Conservation (phyloP, 148 eudicot genomes). For the Chenopodium formosanum region DNA sequence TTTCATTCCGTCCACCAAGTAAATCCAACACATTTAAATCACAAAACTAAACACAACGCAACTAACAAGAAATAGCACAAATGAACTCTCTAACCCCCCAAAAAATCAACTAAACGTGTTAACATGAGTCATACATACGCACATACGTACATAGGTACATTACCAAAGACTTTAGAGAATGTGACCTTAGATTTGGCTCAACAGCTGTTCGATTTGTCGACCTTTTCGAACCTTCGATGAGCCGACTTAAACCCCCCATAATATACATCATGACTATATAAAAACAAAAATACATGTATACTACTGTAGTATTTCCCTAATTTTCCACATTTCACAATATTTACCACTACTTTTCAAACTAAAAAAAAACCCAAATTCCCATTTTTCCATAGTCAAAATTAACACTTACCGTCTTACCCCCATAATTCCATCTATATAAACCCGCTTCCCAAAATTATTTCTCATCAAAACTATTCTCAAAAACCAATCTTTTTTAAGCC, state of each 20-base stretch:
- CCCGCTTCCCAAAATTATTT: conserved; percentile 9
- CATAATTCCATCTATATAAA: conserved; percentile 25
- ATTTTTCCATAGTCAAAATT: not conserved
- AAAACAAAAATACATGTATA: not conserved
- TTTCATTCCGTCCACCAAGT: too few species aligned
- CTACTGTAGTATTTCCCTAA: not conserved
- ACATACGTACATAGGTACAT: not conserved
- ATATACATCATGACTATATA: not conserved
- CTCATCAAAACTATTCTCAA: not conserved
- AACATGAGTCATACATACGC: conserved; percentile 1
- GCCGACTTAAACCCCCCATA: conserved; percentile 19
- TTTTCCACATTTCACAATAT: not conserved
- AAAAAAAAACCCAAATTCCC: not conserved
- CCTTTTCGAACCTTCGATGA: conserved; percentile 24
- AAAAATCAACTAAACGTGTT: not conserved
- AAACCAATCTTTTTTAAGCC: not conserved
- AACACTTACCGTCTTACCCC: not conserved
- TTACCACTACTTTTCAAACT: conserved; percentile 8
- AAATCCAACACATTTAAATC: too few species aligned
- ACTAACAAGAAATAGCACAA: not conserved
- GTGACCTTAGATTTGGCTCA: conserved; percentile 21
- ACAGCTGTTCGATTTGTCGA: conserved; percentile 18
- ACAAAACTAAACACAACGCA: too few species aligned
- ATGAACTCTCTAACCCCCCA: not conserved
- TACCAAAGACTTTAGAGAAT: conserved; percentile 1